Base-by-base conservation (phyloP, 2,329 filamentous ascomycete species). In the Epicoccum sorghinum region DNA sequence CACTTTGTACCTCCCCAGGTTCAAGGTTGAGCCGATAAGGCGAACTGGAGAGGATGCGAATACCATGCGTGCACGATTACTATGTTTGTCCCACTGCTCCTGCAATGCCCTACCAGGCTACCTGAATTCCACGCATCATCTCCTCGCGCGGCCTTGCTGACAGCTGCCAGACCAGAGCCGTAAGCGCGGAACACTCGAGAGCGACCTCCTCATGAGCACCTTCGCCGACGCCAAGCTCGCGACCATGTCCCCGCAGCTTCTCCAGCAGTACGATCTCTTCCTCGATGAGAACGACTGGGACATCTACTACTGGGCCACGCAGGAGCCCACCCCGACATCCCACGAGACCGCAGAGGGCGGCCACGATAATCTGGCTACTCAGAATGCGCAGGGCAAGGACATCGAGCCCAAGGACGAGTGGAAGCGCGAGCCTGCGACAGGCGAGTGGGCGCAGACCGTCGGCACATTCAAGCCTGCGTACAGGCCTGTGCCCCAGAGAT, bases 251-350 rank as follows among this genome's bases (percentile, higher is more conserved):
- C 75, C 80, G 5, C 76, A 81, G 45, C 89, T 96, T 71, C 86
- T 98, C 65, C 77, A 84, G 66, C 86, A 96, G 76, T 98, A 95
- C 80, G 93, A 98, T 75, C 80, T 83, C 25, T 96, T 99, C 80
- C 86, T 99, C 52, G 95, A 99, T 77, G 95, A 99, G 79, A 99
- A 99, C 77, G 95, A 99, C 80, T 99, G 95, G 95, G 95, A 99
- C 75, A 97, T 99, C 58, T 99, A 99, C 82, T 99, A 99, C 83
- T 99, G 95, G 95, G 91, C 90, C 3, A 99, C 95, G 13, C 95
- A 99, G 77, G 87, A 91, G 65, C 82, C 88, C 10, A 78, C 83
- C 4, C 78, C 81, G 1, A 83, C 83, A n/a, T 82, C 85, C 30
- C 75, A 80, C 47, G 80, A 85, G 52, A 80, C 80, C 41, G 81